phyloP scores from a whole-genome alignment of 176 grass and related monocot genomes.

The Musa acuminata region DNA sequence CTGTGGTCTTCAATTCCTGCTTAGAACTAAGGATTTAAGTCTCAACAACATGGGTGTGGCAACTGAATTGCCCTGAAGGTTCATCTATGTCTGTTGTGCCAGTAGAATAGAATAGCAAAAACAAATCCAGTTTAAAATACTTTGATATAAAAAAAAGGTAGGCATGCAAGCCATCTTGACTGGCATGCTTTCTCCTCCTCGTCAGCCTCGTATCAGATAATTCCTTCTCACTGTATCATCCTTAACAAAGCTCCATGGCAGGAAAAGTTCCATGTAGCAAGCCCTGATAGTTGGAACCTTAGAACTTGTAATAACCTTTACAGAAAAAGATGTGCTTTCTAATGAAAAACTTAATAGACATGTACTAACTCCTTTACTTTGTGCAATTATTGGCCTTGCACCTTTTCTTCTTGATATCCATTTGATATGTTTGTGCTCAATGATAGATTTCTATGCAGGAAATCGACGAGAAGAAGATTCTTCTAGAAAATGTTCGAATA shows the following conservation, averaged over 20 bases:
- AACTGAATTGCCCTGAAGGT: no score
- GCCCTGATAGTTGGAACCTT: neutral
- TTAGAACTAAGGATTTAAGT: neutral
- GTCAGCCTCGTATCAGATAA: no score
- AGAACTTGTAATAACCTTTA: neutral
- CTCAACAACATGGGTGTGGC: neutral
- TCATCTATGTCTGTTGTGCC: no score
- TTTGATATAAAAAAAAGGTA: no score
- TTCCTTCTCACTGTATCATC: neutral
- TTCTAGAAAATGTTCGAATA: slow-evolving; percentile 44
- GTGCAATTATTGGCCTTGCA: neutral
- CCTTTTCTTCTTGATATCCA: neutral
- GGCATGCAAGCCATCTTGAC: no score
- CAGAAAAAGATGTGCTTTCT: neutral
- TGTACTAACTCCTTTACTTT: neutral
- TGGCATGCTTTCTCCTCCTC: no score
- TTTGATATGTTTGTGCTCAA: neutral
- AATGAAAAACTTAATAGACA: neutral
- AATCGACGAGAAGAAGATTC: slow-evolving; percentile 43
- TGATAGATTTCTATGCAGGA: slow-evolving; percentile 28
- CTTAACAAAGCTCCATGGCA: neutral
- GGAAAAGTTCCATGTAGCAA: neutral
- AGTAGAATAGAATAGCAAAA: no score
- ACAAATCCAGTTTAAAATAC: no score
- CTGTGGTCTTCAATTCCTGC: neutral